Evolutionary conservation across 1,284 basidiomycete genomes (phyloP).

Genomic region (Neonothopanus nambi): DNA sequence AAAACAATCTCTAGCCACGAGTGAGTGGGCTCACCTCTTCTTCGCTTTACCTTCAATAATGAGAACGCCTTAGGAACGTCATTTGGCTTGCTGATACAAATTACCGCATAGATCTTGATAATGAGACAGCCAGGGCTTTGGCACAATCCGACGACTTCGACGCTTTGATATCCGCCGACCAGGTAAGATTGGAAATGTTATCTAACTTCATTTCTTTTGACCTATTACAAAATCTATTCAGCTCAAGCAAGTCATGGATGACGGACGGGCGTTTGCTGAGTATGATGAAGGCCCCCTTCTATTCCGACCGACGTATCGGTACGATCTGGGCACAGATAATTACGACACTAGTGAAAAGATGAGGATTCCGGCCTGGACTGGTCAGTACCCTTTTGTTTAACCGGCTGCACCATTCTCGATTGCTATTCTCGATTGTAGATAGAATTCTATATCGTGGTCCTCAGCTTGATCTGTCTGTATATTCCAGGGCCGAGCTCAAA

Average conservation of each 20-base stretch:
- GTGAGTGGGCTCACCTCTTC: conserved; percentile 48
- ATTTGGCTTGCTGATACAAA: conserved; percentile 96
- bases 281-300: conserved; percentile 88
- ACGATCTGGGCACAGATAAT: conserved; percentile 78
- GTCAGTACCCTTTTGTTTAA: conserved; percentile 39
- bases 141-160: conserved; percentile 70
- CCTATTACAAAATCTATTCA: conserved; percentile 28
- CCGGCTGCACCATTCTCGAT: conserved; percentile 4
- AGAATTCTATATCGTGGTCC: conserved; percentile 86
- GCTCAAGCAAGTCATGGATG: conserved; percentile 73
- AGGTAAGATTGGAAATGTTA: conserved; percentile 48
- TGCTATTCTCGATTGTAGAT: conserved; percentile 47
- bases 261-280: conserved; percentile 73
- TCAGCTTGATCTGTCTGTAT: conserved; percentile 62
- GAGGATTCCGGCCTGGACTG: conserved; percentile 97
- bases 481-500: conserved; percentile 78
- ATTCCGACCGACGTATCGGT: conserved; percentile 90
- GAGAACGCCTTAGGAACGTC: conserved; percentile 58
- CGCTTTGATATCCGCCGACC: conserved; percentile 79
- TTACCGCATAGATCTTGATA: conserved; percentile 89
- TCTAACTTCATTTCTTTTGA: conserved; percentile 9
- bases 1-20: conserved; percentile 90
- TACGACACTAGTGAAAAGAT: conserved; percentile 98
- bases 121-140: conserved; percentile 73
- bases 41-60: conserved; percentile 2